Evolutionary conservation across 2,329 filamentous ascomycete genomes (phyloP), one percentile per base, ranked within the genome.

Genomic region (Didymella arachidicola): DNA sequence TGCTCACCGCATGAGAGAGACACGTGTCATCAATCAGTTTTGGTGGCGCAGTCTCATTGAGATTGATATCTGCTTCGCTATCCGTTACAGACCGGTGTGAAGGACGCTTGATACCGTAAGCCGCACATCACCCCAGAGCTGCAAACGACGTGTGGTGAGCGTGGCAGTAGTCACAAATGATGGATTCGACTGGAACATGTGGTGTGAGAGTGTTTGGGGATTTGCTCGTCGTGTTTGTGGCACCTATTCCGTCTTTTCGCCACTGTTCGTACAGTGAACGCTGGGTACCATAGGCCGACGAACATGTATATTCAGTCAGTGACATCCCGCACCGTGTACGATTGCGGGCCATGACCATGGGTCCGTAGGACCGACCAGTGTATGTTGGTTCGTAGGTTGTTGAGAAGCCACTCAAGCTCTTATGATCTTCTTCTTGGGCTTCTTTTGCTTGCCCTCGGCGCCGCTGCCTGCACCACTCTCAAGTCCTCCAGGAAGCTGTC

Each of bases 361-460:
- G 12, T 27, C 7, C 1, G 18, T 32, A 32, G 32, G 7, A 46
- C 45, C 34, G 32, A 3, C 12, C 30, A 14, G 22, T 44, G 14
- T 19, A 19, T 34, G 29, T 39, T 42, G 27, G 36, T n/a, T 36
- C 26, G 27, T 5, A 10, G 11, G 18, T 7, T 38, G 12, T 22
- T 36, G 39, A 27, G 38, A 22, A 25, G 45, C 32, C 16, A 27
- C 34, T 29, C 7, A 14, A 29, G 3, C 14, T 18, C 22, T 34
- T 75, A 64, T 74, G 63, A 75, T 77, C 61, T 76, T 77, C 67
- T 76, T 77, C 59, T 77, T 76, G 46, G 76, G 72, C 63, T 77
- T 77, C 60, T 76, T 77, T 55, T 74, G 74, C 56, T 71, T 74
- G 14, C 59, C 57, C 29, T 68, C 71, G 19, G 66, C 44, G 18